Evolutionary conservation across 2,329 filamentous ascomycete species (phyloP), one percentile per base, ranked within the genome.

Genomic region (Zopfia rhizophila): DNA sequence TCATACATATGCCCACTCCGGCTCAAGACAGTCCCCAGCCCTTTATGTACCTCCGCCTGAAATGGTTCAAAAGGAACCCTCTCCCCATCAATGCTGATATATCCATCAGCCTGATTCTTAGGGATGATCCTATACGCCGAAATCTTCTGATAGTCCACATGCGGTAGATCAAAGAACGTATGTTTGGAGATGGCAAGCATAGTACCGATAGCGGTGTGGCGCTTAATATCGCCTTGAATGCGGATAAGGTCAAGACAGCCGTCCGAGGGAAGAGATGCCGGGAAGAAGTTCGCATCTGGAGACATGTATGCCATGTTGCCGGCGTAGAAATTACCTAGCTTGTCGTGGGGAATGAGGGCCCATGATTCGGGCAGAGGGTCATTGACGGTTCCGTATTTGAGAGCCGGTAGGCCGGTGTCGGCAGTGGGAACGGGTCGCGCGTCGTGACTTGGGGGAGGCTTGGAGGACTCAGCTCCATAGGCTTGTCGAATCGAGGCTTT

Each of bases 251-350:
- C 94, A 75, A 96, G 84, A 52, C 87, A 81, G 8, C 93, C 94
- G 64, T 99, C 94, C 31, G 85, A 85, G 11, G 91, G 88, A 7
- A 93, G 80, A 0, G 93, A 83, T 1, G 90, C 87, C 18, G 90
- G 80, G 79, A 96, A 99, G 76, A 97, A 96, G 63, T 91, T 91
- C 47, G 87, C 82, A 55, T 93, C 87, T 10, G 90, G 82, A 0
- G 92, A 87, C 90, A 99, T 93, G 72, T 88, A 95, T 17, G 89
- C 85, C 87, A 97, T 95, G 69, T 97, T 99, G 51, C 94, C 94
- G 22, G 87, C 89, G 73, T 95, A 97, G 69, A 99, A 96, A 63
- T 90, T 97, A 33, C 91, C 91, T 43, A 99, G 77, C 21, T 87
- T 90, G 52, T 94, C 85, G 53, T 88, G 82, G 1, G 88, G 83